A percentile compares a stretch with the other conserved stretches of the same genome.
Evolutionary conservation across 176 grass and related monocot genomes (phyloP).

Genomic region (Stipa capillata): DNA sequence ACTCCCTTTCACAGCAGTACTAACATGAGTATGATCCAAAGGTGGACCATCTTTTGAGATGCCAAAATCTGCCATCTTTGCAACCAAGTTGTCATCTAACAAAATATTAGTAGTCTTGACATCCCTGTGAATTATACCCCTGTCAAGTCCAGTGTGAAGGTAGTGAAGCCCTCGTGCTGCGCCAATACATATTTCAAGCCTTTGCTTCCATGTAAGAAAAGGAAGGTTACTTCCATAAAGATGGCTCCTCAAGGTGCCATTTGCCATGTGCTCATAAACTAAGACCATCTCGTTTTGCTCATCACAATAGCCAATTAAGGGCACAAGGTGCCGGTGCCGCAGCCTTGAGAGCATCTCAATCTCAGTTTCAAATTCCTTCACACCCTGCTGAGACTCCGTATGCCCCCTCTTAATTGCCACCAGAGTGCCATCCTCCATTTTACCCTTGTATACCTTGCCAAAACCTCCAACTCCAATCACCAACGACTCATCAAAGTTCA

Average conservation of each 20-base stretch:
- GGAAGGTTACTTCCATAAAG: conserved; percentile 65
- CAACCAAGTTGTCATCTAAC: conserved; percentile 62
- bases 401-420: conserved; percentile 85
- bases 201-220: conserved; percentile 70
- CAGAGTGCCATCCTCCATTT: conserved; percentile 38
- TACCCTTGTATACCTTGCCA: conserved; percentile 84
- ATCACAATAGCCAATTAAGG: conserved; percentile 88
- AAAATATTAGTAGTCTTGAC: conserved; percentile 97
- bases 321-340: conserved; percentile 83
- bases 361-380: conserved; percentile 91
- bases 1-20: conserved; percentile 92
- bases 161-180: conserved; percentile 89
- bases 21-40: conserved; percentile 96
- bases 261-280: conserved; percentile 95
- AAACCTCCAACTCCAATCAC: conserved; percentile 91
- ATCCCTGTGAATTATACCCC: conserved; percentile 89
- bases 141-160: conserved; percentile 84
- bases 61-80: conserved; percentile 93
- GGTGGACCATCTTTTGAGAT: conserved; percentile 79
- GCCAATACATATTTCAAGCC: conserved; percentile 78
- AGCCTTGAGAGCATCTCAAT: conserved; percentile 93
- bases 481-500: conserved; percentile 77
- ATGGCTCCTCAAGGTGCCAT: conserved; percentile 83
- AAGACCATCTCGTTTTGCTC: conserved; percentile 91
- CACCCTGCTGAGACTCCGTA: conserved; percentile 62